Base-by-base conservation (phyloP, 2,329 filamentous ascomycete genomes). In the Neopestalotiopsis rosae region DNA sequence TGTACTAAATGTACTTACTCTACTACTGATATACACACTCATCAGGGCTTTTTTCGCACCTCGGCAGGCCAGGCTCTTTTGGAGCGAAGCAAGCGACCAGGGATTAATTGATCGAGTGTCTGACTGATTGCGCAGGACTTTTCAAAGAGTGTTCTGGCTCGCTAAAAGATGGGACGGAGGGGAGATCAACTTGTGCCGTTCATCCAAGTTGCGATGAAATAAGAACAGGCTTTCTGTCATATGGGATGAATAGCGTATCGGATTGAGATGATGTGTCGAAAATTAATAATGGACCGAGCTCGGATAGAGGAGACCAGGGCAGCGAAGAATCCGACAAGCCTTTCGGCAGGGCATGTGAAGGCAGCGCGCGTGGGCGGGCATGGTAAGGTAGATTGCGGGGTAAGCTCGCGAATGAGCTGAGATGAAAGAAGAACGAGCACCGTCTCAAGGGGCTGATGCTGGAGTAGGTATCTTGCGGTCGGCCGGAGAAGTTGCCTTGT, bases 251-350 rank as follows among this genome's bases (percentile, higher is more conserved):
- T 24, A 52, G 45, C 14, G 45, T 52, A 52, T 52, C 9, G 45
- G 20, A 52, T 52, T 52, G n/a, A 52, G 45, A 52, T 52, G 45
- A 52, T 52, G 17, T n/a, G 45, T 52, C 45, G 45, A 52, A 52
- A 52, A 52, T 24, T 52, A 52, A 52, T 52, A 52, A 52, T 52
- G 45, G 45, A 52, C 45, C 45, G 45, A 52, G 45, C 45, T 52
- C 45, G 45, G 45, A 52, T 52, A 52, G 45, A 52, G 45, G n/a
- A 38, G 34, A 38, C 24, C 45, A 52, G 45, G n/a, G 45, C 45
- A 52, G 20, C 45, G 45, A 24, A 7, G 45, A 20, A 20, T 17
- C 17, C n/a, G 17, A n/a, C 45, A 52, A 52, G 34, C 10, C 45
- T 52, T 28, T 52, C 45, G 45, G 45, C 45, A 52, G 45, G 45